These are phyloP conservation scores for Selaginella tamariscina DNA, from an alignment of 75 land plant genomes.

Conservation along the genomic window DNA sequence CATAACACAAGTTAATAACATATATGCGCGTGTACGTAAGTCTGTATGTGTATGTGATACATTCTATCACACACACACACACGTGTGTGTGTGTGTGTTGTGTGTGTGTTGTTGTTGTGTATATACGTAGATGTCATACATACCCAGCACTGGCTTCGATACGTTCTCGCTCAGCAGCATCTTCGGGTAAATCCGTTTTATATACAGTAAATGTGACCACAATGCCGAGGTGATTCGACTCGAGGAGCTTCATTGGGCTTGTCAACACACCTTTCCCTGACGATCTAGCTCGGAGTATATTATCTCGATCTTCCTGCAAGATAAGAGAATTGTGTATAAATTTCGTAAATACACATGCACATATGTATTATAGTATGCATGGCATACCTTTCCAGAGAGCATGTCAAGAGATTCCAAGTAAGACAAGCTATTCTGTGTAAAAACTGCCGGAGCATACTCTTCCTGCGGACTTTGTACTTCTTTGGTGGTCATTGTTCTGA, in stretches of 20 bases:
- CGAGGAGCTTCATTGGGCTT: conserved; percentile 60
- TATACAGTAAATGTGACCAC: conserved; percentile 87
- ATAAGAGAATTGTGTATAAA: too few species aligned
- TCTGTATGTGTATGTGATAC: too few species aligned
- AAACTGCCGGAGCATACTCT: conserved; percentile 10
- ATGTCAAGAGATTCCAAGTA: conserved; percentile 2
- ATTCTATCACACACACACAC: too few species aligned
- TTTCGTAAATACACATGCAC: too few species aligned
- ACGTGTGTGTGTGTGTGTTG: too few species aligned
- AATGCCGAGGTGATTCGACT: conserved; percentile 74
- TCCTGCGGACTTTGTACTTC: neutral
- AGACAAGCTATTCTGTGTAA: conserved; percentile 4
- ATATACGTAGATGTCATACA: too few species aligned
- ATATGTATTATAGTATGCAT: too few species aligned
- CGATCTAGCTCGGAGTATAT: conserved; percentile 71
- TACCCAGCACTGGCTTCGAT: conserved; percentile 72
- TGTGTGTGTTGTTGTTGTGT: too few species aligned
- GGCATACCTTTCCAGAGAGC: conserved; percentile 8
- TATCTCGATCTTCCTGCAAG: conserved; percentile 83
- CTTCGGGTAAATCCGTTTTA: conserved; percentile 46
- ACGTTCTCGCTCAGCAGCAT: conserved; percentile 62
- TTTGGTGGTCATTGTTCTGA: conserved; percentile 4
- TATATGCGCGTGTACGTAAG: too few species aligned
- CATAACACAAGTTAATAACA: neutral
- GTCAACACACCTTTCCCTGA: conserved; percentile 89